Percentiles rank a stretch among this genome's conserved stretches.
These are phyloP conservation scores for Penicillium maclennaniae DNA, from an alignment of 495 filamentous ascomycete genomes.

Conservation along the genomic window DNA sequence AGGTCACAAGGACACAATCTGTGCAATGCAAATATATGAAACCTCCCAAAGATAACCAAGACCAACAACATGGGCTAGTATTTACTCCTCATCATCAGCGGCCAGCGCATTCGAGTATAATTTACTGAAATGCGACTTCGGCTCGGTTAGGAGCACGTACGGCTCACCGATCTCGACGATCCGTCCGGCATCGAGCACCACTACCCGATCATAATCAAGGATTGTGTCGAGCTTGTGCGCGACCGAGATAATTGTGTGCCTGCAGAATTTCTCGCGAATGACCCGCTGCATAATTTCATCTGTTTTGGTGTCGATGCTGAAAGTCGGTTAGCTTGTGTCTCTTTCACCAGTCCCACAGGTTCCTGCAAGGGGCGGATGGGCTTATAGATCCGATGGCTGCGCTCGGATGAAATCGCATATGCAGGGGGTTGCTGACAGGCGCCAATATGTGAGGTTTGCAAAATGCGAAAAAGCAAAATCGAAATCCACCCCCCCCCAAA, in stretches of 20 bases:
- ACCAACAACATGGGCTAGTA: background rate
- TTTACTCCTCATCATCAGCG: constrained; percentile 23
- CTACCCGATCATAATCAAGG: constrained; percentile 49
- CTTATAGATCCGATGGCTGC: constrained; percentile 3
- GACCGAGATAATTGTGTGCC: constrained; percentile 58
- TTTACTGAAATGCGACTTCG: constrained; percentile 30
- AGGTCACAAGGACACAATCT: constrained; percentile 11
- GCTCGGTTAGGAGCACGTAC: constrained; percentile 25
- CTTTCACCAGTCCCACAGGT: background rate
- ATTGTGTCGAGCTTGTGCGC: constrained; percentile 61
- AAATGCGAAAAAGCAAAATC: no score
- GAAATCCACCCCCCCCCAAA: background rate
- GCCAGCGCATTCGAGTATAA: constrained; percentile 28
- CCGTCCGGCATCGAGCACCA: constrained; percentile 43
- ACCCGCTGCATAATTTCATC: constrained; percentile 57
- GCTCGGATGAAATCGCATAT: constrained; percentile 23
- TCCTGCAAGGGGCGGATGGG: constrained; percentile 13
- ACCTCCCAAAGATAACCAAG: background rate
- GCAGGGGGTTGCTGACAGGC: constrained; percentile 24
- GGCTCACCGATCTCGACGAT: constrained; percentile 47
- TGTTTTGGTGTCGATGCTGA: constrained; percentile 52
- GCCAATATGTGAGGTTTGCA: no score
- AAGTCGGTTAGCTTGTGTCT: constrained; percentile 4
- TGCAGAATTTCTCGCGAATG: constrained; percentile 53
- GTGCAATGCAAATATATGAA: constrained; percentile 10